Base-by-base conservation (phyloP, 306 rosid species). In the Heteromeles arbutifolia region DNA sequence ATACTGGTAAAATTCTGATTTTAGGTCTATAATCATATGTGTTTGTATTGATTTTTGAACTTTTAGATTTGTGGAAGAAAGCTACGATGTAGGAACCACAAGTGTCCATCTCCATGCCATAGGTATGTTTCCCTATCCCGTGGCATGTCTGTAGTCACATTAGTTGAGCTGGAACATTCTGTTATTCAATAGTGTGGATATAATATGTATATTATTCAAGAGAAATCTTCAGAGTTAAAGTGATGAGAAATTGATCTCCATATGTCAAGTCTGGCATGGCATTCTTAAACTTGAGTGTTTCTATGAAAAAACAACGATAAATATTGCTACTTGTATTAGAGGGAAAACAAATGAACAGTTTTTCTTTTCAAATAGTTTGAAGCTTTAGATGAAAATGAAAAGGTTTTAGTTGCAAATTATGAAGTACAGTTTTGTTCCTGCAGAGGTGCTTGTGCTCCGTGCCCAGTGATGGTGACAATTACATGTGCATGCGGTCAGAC, bases 371-470 rank as follows among this genome's bases (percentile, higher is more conserved):
- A 73, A 66, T 37, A 57, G 26, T 58, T 18, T 65, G 57, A 37
- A 73, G 52, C 54, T 54, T 61, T 64, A 45, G n/a, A 9, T n/a
- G 22, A 59, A 24, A 78, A 54, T 22, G 22, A 31, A 70, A 24
- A 19, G 19, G 4, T 68, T 11, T 37, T 76, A 24, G 57, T 28
- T 25, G 11, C 22, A 21, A 58, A 43, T 73, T 73, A 37, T 8
- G 3, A 8, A 73, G 39, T 73, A 25, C 5, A 59, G 65, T 62
- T 85, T 89, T 82, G 76, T 80, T 88, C 45, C 67, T 82, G 87
- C 97, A 95, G 98, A 75, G 98, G 97, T 84, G 77, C 95, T 71
- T 95, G 97, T 84, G 95, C 98, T 83, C 98, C 98, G 74, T 95
- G 98, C 75, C 98, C 97, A 9, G 88, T 92, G 74, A 92, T 92